Base-by-base conservation (phyloP, 495 filamentous ascomycete genomes). In the Glonium stellatum region DNA sequence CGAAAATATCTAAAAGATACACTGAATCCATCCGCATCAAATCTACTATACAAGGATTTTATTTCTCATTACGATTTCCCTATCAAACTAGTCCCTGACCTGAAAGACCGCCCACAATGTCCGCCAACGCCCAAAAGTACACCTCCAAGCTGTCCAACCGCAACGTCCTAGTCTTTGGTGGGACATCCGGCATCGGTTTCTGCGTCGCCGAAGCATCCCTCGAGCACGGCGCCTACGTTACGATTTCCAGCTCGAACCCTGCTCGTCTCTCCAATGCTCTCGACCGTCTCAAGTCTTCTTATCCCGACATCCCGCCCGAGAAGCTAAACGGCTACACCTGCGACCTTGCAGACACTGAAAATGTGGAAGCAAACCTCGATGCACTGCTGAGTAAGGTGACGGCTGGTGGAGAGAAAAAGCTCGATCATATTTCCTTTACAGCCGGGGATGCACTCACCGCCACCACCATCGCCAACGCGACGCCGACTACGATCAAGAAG, bases 341-440 rank as follows among this genome's bases (percentile, higher is more conserved):
- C 69, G 79, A 87, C 60, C 77, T 88, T 0, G 72, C 72, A 5
- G 67, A 70, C 23, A 60, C 69, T 22, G 62, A 68, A 9, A 66
- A 65, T 27, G 63, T 82, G 3, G 77, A 84, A 53, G 61, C 72
- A 1, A 71, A 75, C 36, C 68, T 87, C 12, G 72, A 74, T 18
- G 46, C 55, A 0, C 72, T 86, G 8, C 78, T 87, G 57, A 44
- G 73, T 0, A 69, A 73, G 6, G 67, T 42, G 1, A 66, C 64
- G 2, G 65, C 61, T 19, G 54, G 64, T 49, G 60, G 60, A 6
- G 22, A 18, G 21, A 58, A 72, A 22, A 70, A 70, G 35, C 61
- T 87, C 56, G 75, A 87, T 69, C 86, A 88, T 62, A 74, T 88
- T 27, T 78, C 84, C 57, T 81, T 74, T 72, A 87, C 84, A 0